Base-by-base conservation (phyloP, 345 rosid species). In the Rhodamnia rubescens region DNA sequence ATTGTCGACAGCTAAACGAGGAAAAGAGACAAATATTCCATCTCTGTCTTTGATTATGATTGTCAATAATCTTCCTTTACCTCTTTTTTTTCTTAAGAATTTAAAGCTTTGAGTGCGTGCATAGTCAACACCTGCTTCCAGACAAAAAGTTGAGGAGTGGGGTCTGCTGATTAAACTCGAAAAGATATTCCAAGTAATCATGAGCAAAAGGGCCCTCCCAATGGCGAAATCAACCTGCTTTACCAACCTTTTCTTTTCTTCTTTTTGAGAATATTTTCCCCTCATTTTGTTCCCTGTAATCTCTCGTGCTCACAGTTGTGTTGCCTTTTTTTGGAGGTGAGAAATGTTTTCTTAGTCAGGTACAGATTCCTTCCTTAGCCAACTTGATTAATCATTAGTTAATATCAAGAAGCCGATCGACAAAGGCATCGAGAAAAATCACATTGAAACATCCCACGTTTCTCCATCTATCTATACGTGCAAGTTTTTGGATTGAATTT, bases 121-220 rank as follows among this genome's bases (percentile, higher is more conserved):
- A 69, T 69, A 83, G 91, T 85, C 91, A 89, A 89, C 89, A 89
- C 91, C 91, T 87, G 93, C 93, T 90, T 89, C 92, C 90, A 86
- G 89, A 90, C 91, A 85, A 58, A 87, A 90, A 88, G 90, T 85
- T 69, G 80, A 84, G 83, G 82, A 53, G 83, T 90, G 88, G 92
- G 91, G 89, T 82, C 85, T 75, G 89, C 74, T 84, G 47, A 85
- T 84, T 86, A 87, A 8, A 6, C 82, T 58, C 52, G 85, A 88
- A 88, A 82, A 89, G 84, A 91, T 87, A 90, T 89, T 89, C 91
- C 88, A 59, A 83, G 87, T 69, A 90, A 87, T 88, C 88, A 90
- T 85, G 89, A 85, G 85, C 78, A 80, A 86, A 83, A 87, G 90
- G 86, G 52, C 74, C 74, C 64, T 18, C 53, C 90, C 90, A 3